Conservation (phyloP, 805 yeast genomes). For the Yamadazyma philogaea region DNA sequence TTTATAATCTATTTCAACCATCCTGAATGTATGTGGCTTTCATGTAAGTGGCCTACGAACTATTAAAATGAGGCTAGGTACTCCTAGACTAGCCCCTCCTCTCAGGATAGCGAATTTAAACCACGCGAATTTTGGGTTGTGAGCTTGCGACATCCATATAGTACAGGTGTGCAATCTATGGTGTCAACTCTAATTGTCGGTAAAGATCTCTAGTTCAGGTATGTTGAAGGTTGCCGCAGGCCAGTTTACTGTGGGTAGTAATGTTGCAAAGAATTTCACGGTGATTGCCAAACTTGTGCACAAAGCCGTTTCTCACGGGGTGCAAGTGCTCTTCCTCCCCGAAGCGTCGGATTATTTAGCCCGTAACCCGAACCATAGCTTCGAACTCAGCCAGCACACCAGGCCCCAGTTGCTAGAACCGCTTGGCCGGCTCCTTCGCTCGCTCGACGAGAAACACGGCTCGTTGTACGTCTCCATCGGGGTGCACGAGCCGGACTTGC, state of each 20-base stretch:
- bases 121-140: too few relatives aligned
- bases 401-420: constrained; percentile 38
- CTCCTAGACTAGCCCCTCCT: too few relatives aligned
- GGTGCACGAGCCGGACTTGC: constrained; percentile 72
- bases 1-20: too few relatives aligned
- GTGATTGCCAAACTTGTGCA: constrained; percentile 57
- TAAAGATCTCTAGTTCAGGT: neutral
- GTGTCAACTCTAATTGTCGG: too few relatives aligned
- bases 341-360: constrained; percentile 93
- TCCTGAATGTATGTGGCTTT: too few relatives aligned
- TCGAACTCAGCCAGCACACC: constrained; percentile 48
- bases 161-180: too few relatives aligned
- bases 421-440: constrained; percentile 43
- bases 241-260: constrained; percentile 75
- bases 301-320: constrained; percentile 60
- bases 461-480: constrained; percentile 74
- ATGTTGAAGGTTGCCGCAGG: constrained; percentile 37
- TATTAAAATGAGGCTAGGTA: too few relatives aligned
- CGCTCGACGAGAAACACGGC: constrained; percentile 28
- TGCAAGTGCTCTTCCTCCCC: constrained; percentile 76
- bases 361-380: constrained; percentile 62
- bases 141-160: too few relatives aligned
- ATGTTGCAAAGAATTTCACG: constrained; percentile 55
- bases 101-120: too few relatives aligned
- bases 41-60: too few relatives aligned